Evolutionary conservation across 176 grass and related monocot species (phyloP), one percentile per base, ranked within the genome.

Genomic region (Thalia dealbata): DNA sequence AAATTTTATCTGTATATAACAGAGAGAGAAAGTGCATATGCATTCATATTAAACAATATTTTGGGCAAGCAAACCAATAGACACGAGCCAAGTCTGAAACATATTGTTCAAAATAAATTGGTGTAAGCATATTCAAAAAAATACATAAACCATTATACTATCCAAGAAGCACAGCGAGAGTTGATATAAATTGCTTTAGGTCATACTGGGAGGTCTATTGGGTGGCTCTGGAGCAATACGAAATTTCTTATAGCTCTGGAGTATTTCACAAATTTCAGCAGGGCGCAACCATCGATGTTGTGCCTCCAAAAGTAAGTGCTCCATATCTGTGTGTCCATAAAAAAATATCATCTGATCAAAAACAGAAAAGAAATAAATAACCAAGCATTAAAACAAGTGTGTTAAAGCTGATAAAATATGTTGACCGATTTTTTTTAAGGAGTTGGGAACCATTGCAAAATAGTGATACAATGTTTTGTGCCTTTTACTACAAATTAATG

Each of bases 251-350:
- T 92, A 84, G 25, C 92, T 97, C 74, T 87, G 84, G 19, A 97
- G 86, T 84, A 97, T 92, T 82, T 97, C 95, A 70, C 89, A 92
- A 72, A 97, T 92, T 73, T 97, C 95, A 44, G 95, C 77, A 18
- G 93, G 90, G 29, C 95, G 95, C 75, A 97, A 65, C 95, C 95
- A 97, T 71, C 90, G 76, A 24, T 82, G 64, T 64, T 91, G 87
- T 82, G 95, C 84, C 69, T 97, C 90, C 83, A 80, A 72, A 69
- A 97, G 60, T 73, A 97, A 92, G 62, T 91, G 95, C 26, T 90
- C 70, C 44, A 97, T 88, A 88, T 92, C 95, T 97, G 90, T 70
- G 78, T 6, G 72, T 46, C 13, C 67, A 70, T 41, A 25, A 15
- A 65, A 16, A 65, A 15, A 65, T 30, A 65, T 18, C 15, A 15